Evolutionary conservation across 306 rosid genomes (phyloP).

Genomic region (Clitoria ternatea): DNA sequence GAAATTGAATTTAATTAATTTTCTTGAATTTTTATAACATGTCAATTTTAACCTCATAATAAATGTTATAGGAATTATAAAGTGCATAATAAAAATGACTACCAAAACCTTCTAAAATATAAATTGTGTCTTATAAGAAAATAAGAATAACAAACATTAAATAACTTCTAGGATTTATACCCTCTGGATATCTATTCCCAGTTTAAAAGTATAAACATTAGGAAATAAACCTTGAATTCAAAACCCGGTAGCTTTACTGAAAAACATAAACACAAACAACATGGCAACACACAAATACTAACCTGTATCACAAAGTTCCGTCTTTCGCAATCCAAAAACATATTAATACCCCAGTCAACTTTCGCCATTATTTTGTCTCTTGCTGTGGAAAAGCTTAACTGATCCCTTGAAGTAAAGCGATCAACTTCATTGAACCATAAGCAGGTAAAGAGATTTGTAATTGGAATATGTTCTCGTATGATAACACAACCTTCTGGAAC

Average conservation of each 20-base stretch:
- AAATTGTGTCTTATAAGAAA: too few relatives aligned
- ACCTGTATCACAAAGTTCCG: slow-evolving; percentile 96
- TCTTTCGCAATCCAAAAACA: slow-evolving; percentile 95
- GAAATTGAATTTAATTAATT: too few relatives aligned
- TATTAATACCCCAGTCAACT: slow-evolving; percentile 70
- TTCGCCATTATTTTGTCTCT: slow-evolving; percentile 81
- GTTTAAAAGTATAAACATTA: background rate
- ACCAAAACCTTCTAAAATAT: too few relatives aligned
- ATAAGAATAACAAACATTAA: too few relatives aligned
- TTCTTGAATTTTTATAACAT: too few relatives aligned
- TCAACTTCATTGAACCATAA: slow-evolving; percentile 98
- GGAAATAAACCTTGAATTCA: background rate
- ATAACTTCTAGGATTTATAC: too few relatives aligned
- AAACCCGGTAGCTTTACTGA: background rate
- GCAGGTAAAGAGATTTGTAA: slow-evolving; percentile 91
- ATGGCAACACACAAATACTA: slow-evolving; percentile 18
- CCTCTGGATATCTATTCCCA: background rate
- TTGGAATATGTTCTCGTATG: slow-evolving; percentile 84
- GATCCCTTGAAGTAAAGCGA: slow-evolving; percentile 96
- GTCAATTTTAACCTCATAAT: too few relatives aligned
- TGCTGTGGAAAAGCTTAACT: slow-evolving; percentile 86
- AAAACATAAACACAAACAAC: slow-evolving; percentile 14
- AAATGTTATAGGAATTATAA: too few relatives aligned
- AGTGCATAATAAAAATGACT: too few relatives aligned
- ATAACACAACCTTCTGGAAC: slow-evolving; percentile 97